A percentile compares a stretch with the other conserved stretches of the same genome.
Conservation (phyloP, 2,329 filamentous ascomycete genomes). For the Thermochaetoides dissita region DNA sequence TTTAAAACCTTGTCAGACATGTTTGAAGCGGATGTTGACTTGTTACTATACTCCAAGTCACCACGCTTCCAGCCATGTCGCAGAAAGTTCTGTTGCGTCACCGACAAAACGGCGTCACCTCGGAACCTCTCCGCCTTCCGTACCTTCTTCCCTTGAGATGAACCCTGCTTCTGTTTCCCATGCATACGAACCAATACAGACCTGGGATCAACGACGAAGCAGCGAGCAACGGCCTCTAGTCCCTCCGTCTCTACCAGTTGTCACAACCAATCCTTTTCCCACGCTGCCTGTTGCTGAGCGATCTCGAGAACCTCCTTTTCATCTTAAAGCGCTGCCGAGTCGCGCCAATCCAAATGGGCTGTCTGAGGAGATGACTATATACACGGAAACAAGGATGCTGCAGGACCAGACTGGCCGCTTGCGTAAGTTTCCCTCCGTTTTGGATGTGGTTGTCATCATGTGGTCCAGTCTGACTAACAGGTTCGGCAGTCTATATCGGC, state of each 20-base stretch:
- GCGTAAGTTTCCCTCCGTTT: constrained; percentile 26
- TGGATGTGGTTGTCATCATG: too few relatives aligned
- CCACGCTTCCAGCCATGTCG: constrained; percentile 18
- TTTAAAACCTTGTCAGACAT: constrained; percentile 41
- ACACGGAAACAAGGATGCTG: constrained; percentile 42
- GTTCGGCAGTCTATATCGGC: constrained; percentile 41
- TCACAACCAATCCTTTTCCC: constrained; percentile 8
- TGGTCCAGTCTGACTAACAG: too few relatives aligned
- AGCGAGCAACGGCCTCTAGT: constrained; percentile 2
- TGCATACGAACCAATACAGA: constrained; percentile 7
- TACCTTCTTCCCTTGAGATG: constrained; percentile 10
- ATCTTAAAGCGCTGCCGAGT: constrained; percentile 21
- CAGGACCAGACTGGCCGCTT: constrained; percentile 44
- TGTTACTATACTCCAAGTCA: constrained; percentile 29
- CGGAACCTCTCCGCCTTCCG: constrained; percentile 15
- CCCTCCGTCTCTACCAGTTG: neutral
- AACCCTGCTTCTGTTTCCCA: constrained; percentile 5
- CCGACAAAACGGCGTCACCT: constrained; percentile 24
- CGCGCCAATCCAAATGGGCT: constrained; percentile 28
- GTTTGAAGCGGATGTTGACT: constrained; percentile 35
- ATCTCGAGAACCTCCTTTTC: constrained; percentile 13
- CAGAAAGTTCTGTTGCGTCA: constrained; percentile 22
- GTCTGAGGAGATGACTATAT: constrained; percentile 43
- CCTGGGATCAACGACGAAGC: constrained; percentile 12
- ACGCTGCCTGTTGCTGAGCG: constrained; percentile 1